Evolutionary conservation across 129 eudicot genomes (phyloP), one percentile per base, ranked within the genome.

Genomic region (Dittrichia graveolens): DNA sequence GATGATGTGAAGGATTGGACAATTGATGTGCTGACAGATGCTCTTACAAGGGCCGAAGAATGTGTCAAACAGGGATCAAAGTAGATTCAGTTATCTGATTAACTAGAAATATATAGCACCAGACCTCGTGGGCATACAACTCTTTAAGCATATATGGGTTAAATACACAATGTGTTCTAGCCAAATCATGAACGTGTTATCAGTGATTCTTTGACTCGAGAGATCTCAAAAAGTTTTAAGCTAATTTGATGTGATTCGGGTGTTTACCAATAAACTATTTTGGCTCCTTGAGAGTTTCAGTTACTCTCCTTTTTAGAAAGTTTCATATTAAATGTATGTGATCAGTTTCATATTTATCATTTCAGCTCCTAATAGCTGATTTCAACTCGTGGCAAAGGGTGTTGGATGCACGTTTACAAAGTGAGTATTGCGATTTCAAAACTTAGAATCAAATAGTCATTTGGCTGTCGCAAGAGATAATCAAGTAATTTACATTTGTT

Each of bases 1-100:
- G 96, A 86, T 60, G 96, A 89, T 75, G 73, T 86, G 65, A 89
- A 86, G 76, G 92, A 89, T 71, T 86, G 96, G 92, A 78, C 84
- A 3, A 41, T 84, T 7, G 92, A 89, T 79, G 89, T 82, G 57
- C 69, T 89, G 53, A 78, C 87, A 31, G 92, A 89, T 69, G 96
- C 88, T 19, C 63, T 89, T 59, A 86, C 92, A 7, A 83, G 92
- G 49, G 92, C 84, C 31, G 96, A 89, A 73, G 96, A 89, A 68
- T 83, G 73, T 80, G 96, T 72, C 9, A 84, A 69, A 78, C 92
- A 73, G 8, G 75, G 85, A 56, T 79, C 83, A 2, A 71, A 65
- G 60, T 85, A 80, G 72, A 37, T 38, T 14, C 34, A 41, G 3
- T 39, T 39, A 3, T 13, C 49, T 35, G 45, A 53, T 9, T 8